Evolutionary conservation across 768 basidiomycete genomes (phyloP), one percentile per base, ranked within the genome.

Genomic region (Crepidotus variabilis): DNA sequence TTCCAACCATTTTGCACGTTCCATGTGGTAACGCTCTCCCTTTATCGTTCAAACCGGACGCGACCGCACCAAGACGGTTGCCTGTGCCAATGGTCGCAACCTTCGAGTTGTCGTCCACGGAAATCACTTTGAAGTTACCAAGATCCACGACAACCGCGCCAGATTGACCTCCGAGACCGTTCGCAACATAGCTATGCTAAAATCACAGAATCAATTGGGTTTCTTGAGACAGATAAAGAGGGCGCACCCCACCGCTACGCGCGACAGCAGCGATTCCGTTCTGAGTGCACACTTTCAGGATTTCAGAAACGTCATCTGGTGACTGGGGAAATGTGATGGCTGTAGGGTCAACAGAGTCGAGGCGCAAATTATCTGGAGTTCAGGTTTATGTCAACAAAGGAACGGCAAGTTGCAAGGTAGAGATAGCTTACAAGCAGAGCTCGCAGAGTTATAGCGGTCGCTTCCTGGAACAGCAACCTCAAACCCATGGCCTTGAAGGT

Each of bases 131-230:
- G 61, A 78, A 69, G 20, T 67, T 67, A n/a, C 66, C 63, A 51
- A 79, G 59, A 56, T 80, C 77, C 20, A 80, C 62, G 39, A 80
- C 73, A 6, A 79, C 60, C 1, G 70, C 66, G 2, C 75, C 75
- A 51, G 74, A 63, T 60, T 72, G 69, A 3, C 75, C 76, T 10
- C 78, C 78, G 0, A 78, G 66, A 0, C 76, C 74, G 52, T 77
- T 75, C 0, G 77, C 77, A 16, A 76, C 71, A 55, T 78, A 80
- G 59, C 75, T 76, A 56, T 77, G 77, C 71, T 71, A 43, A 35
- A 24, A 16, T 21, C 21, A 20, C 13, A 22, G 21, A 28, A 34
- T 47, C 0, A 18, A 47, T 36, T 39, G 14, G 28, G 39, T 2
- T 20, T 21, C 18, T 20, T 5, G n/a, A 20, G 24, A 43, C 39